These are phyloP conservation scores for Prunus salicina DNA, from an alignment of 306 rosid species.

Conservation along the genomic window DNA sequence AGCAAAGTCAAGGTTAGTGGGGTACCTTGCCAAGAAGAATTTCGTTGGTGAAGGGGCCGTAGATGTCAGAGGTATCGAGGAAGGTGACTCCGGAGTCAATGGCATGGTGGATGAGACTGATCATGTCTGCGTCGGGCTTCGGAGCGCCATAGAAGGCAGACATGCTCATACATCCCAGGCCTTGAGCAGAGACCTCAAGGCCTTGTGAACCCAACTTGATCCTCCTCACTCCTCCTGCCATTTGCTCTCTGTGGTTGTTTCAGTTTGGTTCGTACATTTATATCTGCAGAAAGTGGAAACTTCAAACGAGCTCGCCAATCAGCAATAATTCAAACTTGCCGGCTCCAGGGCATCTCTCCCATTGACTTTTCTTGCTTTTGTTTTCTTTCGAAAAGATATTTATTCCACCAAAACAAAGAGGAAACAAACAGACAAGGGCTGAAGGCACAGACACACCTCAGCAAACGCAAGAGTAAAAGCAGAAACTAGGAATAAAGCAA, in stretches of 20 bases:
- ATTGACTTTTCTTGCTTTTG: too few species aligned
- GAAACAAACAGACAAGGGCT: too few species aligned
- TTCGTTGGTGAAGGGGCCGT: conserved; percentile 52
- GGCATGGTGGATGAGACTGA: conserved; percentile 54
- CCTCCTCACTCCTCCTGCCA: conserved; percentile 43
- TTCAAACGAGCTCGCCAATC: too few species aligned
- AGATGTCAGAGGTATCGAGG: conserved; percentile 54
- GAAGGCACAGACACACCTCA: too few species aligned
- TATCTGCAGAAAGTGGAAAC: too few species aligned
- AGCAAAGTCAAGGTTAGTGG: not conserved
- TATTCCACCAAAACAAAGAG: too few species aligned
- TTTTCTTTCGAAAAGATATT: too few species aligned
- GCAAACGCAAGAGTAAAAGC: too few species aligned
- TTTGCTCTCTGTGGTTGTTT: not conserved
- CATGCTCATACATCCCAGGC: conserved; percentile 70
- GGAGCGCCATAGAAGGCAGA: conserved; percentile 50
- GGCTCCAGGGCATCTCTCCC: too few species aligned
- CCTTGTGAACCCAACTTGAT: conserved; percentile 61
- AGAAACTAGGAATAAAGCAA: too few species aligned
- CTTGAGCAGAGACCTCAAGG: conserved; percentile 48
- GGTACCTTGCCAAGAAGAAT: conserved; percentile 49
- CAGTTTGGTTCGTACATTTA: too few species aligned
- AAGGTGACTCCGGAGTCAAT: conserved; percentile 43
- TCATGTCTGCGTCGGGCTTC: conserved; percentile 57
- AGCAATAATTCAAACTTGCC: too few species aligned